Base-by-base conservation (phyloP, 1,139 yeast genomes). In the Meyerozyma athensensis region DNA sequence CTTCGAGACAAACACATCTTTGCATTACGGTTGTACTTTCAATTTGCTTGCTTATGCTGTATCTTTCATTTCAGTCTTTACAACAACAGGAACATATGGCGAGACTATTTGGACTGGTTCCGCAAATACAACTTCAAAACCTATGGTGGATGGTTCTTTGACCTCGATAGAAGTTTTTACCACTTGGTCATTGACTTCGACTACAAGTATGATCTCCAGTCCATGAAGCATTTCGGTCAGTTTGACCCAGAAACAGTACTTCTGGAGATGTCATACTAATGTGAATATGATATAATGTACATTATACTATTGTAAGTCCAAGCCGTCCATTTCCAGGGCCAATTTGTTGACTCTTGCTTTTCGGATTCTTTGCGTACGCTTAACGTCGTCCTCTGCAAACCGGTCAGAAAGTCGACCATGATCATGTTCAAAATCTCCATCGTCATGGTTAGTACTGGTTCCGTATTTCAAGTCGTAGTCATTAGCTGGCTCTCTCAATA, bases 401-500 rank as follows among this genome's bases (percentile, higher is more conserved):
- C 21, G 20, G 8, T 14, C 32, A 8, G 13, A 10, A 18, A 44
- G 33, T 10, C 24, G 30, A 7, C 38, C 33, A 33, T 54, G 50
- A 18, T 45, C 43, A 14, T 47, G 43, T 16, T 39, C 42, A n/a
- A 45, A 51, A 10, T 47, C 52, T 20, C 45, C 47, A 12, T 36
- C 40, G 13, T 41, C 41, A 20, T 47, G 49, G 35, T 46, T 51
- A 14, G 31, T 43, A 20, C 42, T 43, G 30, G 41, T 40, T 2
- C 62, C 62, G 46, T 63, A 64, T 37, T 53, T 59, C 20, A 41
- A 42, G 38, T 60, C 60, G 40, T 53, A 68, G 21, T 58, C 64
- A 23, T 63, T 49, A 12, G 58, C 61, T 13, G 72, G 72, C 37
- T 68, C 74, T 41, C 59, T 63, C 44, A 74, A 59, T 20, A 74